phyloP scores from a whole-genome alignment of 768 basidiomycete species.

The Butyriboletus loyo region DNA sequence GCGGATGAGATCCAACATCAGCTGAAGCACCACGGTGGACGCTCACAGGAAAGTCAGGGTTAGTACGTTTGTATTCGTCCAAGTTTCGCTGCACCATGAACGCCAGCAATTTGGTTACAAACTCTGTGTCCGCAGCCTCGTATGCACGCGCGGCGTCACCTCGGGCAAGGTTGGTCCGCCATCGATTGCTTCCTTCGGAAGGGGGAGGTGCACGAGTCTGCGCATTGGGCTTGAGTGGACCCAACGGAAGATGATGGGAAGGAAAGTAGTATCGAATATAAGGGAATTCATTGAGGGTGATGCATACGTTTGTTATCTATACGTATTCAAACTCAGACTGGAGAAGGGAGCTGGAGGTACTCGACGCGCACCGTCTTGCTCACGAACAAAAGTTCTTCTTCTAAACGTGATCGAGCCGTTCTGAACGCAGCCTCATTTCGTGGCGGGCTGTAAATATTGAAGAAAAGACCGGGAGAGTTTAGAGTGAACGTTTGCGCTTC shows the following conservation, averaged over 20 bases:
- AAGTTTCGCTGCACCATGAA: slow-evolving; percentile 79
- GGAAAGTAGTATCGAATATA: slow-evolving; percentile 92
- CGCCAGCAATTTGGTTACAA: slow-evolving; percentile 78
- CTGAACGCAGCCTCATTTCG: slow-evolving; percentile 65
- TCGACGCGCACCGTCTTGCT: slow-evolving; percentile 54
- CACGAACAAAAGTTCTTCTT: slow-evolving; percentile 80
- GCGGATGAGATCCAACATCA: background rate
- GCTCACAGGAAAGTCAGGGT: slow-evolving; percentile 85
- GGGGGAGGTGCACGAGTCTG: slow-evolving; percentile 67
- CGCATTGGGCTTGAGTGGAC: slow-evolving; percentile 69
- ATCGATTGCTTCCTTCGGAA: slow-evolving; percentile 59
- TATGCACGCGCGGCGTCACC: slow-evolving; percentile 66
- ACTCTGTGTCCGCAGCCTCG: slow-evolving; percentile 71
- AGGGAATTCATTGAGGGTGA: slow-evolving; percentile 88
- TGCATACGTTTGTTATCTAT: slow-evolving; percentile 85
- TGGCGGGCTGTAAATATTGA: slow-evolving; percentile 84
- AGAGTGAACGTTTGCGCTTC: slow-evolving; percentile 87
- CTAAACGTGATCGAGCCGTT: slow-evolving; percentile 68
- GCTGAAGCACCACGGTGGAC: background rate
- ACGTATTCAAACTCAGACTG: slow-evolving; percentile 1
- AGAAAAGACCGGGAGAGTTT: slow-evolving; percentile 77
- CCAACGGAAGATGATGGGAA: slow-evolving; percentile 75
- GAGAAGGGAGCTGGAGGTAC: background rate
- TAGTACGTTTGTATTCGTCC: slow-evolving; percentile 83
- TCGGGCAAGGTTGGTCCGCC: slow-evolving; percentile 79